Evolutionary conservation across 2,329 filamentous ascomycete genomes (phyloP), one percentile per base, ranked within the genome.

Genomic region (Xylariaceae sp.): DNA sequence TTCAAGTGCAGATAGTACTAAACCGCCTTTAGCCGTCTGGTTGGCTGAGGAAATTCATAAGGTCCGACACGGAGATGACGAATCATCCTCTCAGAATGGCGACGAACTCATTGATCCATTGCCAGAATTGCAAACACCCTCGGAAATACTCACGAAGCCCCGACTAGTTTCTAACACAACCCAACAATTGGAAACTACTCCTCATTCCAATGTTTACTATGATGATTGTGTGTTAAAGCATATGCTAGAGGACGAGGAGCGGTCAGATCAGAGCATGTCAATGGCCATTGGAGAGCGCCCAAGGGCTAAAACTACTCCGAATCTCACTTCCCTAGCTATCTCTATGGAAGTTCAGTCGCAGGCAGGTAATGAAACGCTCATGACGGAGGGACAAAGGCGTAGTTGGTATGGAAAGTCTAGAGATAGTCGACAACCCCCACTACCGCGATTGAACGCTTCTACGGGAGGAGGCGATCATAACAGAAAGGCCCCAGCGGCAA

Each of bases 151-250:
- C 1, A 19, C 51, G 7, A 21, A 50, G 26, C 52, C 59, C 23
- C 56, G 53, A 47, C 46, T 59, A 2, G 55, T 52, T 19, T 60
- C 65, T 16, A 57, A 54, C 45, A 40, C 46, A 7, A 52, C 59
- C 4, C 55, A 52, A 23, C 54, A 56, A 20, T 60, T 56, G 16
- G 53, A 47, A 21, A 59, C 60, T 10, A 59, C 60, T 10, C 53
- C 60, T 1, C 56, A 52, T 18, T 59, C 63, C 2, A 59, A 65
- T 32, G 50, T 65, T 19, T 62, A 61, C 18, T 67, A 68, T 48
- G 66, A 68, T 26, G 65, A 70, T 47, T 68, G 65, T 40, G 64
- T 67, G 9, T 66, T 61, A 12, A 65, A 59, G 20, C 66, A 70
- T 40, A 65, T 67, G 58, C 50, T 67, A 29, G 63, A 70, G 42